phyloP scores from a whole-genome alignment of 2,329 filamentous ascomycete species.

The Laburnicola sp. region DNA sequence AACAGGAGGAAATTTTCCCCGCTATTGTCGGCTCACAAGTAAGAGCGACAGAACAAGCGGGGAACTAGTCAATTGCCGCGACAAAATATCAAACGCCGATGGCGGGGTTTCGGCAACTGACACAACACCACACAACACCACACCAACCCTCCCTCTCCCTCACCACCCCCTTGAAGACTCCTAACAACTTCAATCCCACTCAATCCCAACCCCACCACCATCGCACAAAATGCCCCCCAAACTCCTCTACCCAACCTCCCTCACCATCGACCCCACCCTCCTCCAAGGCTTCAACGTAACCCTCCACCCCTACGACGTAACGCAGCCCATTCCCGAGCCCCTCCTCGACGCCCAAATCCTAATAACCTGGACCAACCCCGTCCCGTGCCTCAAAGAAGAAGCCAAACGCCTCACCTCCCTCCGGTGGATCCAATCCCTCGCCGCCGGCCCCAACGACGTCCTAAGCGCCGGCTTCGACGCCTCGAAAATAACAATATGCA shows the following conservation, averaged over 20 bases:
- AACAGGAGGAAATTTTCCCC: no score
- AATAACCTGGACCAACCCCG: slow-evolving; percentile 64
- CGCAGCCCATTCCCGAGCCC: slow-evolving; percentile 58
- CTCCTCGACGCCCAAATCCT: slow-evolving; percentile 63
- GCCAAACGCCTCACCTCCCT: slow-evolving; percentile 59
- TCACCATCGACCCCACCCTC: slow-evolving; percentile 58
- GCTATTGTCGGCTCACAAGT: no score
- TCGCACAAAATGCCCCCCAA: slow-evolving; percentile 45
- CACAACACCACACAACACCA: background rate
- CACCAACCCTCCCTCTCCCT: no score
- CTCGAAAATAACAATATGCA: slow-evolving; percentile 57
- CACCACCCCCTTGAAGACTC: no score
- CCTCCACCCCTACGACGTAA: slow-evolving; percentile 64
- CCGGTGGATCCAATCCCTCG: slow-evolving; percentile 68
- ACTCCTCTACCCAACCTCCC: slow-evolving; percentile 67
- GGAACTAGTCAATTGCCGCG: background rate
- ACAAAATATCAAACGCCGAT: slow-evolving; percentile 5
- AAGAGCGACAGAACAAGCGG: no score
- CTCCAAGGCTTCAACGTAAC: slow-evolving; percentile 62
- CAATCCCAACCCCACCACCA: background rate
- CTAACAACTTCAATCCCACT: background rate
- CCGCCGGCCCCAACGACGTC: slow-evolving; percentile 68
- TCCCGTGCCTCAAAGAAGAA: slow-evolving; percentile 62
- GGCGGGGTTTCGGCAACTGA: slow-evolving; percentile 9
- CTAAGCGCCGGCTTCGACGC: slow-evolving; percentile 63